Evolutionary conservation across 2,329 filamentous ascomycete species (phyloP).

Genomic region (Cadophora sp.): DNA sequence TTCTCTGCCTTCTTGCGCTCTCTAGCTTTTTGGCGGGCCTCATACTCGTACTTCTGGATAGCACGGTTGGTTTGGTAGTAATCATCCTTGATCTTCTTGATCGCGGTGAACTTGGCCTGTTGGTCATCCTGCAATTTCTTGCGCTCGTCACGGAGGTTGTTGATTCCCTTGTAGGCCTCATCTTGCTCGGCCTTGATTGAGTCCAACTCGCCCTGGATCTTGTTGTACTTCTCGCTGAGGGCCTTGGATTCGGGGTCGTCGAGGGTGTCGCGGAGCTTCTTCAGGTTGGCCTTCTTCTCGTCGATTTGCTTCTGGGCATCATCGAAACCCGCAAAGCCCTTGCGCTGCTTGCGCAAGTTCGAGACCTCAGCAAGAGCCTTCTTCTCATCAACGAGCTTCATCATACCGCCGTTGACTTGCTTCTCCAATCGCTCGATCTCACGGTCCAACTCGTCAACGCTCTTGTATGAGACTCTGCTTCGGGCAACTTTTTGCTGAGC

Average conservation of each 20-base stretch:
- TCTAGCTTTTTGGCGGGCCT: conserved; percentile 76
- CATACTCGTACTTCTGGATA: conserved; percentile 82
- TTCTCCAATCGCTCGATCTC: conserved; percentile 83
- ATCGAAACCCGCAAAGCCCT: conserved; percentile 87
- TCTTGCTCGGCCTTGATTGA: conserved; percentile 92
- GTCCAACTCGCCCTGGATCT: conserved; percentile 88
- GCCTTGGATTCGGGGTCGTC: conserved; percentile 93
- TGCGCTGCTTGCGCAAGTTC: conserved; percentile 84
- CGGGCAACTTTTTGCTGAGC: conserved; percentile 87
- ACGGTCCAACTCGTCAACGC: conserved; percentile 82
- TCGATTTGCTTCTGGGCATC: conserved; percentile 88
- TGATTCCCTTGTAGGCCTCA: conserved; percentile 86
- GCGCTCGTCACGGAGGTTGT: conserved; percentile 83
- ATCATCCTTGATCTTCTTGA: conserved; percentile 88
- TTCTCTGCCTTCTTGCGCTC: conserved; percentile 85
- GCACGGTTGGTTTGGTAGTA: conserved; percentile 85
- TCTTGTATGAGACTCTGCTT: conserved; percentile 84
- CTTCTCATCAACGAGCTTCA: conserved; percentile 98
- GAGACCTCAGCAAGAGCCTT: conserved; percentile 88
- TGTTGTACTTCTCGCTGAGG: conserved; percentile 83
- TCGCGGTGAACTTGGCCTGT: conserved; percentile 81
- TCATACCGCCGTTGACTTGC: conserved; percentile 85
- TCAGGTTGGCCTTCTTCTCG: conserved; percentile 84
- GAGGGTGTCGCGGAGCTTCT: conserved; percentile 85
- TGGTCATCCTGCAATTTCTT: conserved; percentile 84